Percentiles rank a stretch among this genome's conserved stretches.
Conservation (phyloP, 345 rosid species). For the Anastatica hierochuntica region DNA sequence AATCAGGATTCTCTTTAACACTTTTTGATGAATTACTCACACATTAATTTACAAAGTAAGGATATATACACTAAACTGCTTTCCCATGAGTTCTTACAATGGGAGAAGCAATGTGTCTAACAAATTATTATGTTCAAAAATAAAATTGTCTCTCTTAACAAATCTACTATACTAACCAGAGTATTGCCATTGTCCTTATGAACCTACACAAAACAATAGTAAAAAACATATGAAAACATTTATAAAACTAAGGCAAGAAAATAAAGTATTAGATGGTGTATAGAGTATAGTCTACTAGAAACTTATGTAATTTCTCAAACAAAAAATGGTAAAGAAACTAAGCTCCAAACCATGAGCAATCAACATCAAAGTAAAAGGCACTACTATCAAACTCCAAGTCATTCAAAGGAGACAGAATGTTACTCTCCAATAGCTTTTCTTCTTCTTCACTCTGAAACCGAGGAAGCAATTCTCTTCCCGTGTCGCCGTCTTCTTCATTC, state of each 20-base stretch:
- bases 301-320: constrained; percentile 22
- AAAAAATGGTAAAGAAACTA: constrained; percentile 6
- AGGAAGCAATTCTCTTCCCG: constrained; percentile 33
- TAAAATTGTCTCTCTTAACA: constrained; percentile 10
- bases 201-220: constrained; percentile 10
- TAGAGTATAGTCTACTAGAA: not conserved
- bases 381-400: constrained; percentile 39
- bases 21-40: constrained; percentile 25
- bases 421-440: constrained; percentile 46
- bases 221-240: not conserved
- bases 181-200: constrained; percentile 16
- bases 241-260: not conserved
- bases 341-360: constrained; percentile 23
- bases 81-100: constrained; percentile 13
- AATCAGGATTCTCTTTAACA: not conserved
- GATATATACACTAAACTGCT: constrained; percentile 14
- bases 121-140: constrained; percentile 19
- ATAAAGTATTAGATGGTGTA: not conserved
- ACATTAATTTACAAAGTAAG: constrained; percentile 14
- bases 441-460: constrained; percentile 49
- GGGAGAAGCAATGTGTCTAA: not conserved
- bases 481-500: constrained; percentile 30
- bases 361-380: constrained; percentile 23
- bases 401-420: constrained; percentile 43
- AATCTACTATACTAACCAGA: constrained; percentile 22